Evolutionary conservation across 2,329 filamentous ascomycete species (phyloP), one percentile per base, ranked within the genome.

Genomic region (Sporothrix sp.): DNA sequence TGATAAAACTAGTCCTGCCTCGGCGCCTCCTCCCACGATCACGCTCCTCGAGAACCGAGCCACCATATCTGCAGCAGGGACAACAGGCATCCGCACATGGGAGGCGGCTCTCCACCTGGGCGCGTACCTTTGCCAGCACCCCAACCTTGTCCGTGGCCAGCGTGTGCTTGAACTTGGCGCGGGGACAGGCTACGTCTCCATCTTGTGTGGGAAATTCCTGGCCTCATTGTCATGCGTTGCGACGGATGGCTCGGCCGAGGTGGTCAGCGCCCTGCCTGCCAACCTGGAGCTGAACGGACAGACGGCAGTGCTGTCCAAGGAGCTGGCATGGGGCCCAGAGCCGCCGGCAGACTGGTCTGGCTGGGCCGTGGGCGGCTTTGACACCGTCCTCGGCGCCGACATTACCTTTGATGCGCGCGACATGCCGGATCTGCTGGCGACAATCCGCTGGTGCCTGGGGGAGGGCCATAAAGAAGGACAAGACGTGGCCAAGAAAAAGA

Each of bases 1-100:
- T 4, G 48, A 59, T 14, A 14, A 5, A 6, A 18, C 21, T 6
- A 18, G 5, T 5, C 7, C 39, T 7, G 2, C 20, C n/a, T 10
- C 21, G n/a, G n/a, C 6, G 5, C 9, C 35, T 6, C 25, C 23
- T 10, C 44, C 44, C 3, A 48, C 50, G 1, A 30, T 89, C 51
- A 84, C 80, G 1, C 68, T 89, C 1, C 72, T 85, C 13, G 86
- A 90, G 66, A 81, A 81, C 28, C 77, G 80, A 3, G 75, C 75
- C 27, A 72, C 90, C 25, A 78, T 91, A 43, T 80, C 84, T 1
- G 82, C 81, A 2, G 74, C 74, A 0, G 84, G 85, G 1, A 89
- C 84, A 1, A 91, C 86, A 0, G 86, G 86, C 1, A 72, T 86
- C 21, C 76, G 86, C 30, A 91, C 87, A 0, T 93, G 86, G 87